Evolutionary conservation across 2,329 filamentous ascomycete genomes (phyloP).

Genomic region (Phialocephala subalpina): DNA sequence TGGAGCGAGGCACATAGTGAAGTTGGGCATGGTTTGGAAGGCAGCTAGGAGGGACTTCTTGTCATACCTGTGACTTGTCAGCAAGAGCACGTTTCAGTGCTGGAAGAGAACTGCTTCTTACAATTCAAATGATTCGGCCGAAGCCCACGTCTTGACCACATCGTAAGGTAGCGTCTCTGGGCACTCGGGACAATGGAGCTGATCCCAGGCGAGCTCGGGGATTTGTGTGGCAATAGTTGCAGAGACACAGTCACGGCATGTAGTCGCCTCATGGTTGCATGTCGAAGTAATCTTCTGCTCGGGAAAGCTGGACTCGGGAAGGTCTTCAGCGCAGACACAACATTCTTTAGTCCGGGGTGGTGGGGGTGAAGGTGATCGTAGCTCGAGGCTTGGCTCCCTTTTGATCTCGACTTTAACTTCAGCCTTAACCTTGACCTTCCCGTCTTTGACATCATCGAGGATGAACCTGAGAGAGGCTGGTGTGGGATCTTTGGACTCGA

Average conservation of each 20-base stretch:
- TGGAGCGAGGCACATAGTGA: conserved; percentile 59
- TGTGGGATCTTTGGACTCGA: neutral
- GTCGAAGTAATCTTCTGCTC: conserved; percentile 8
- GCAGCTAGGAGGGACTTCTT: conserved; percentile 51
- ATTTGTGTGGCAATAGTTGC: conserved; percentile 27
- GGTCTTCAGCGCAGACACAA: conserved; percentile 10
- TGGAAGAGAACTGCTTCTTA: conserved; percentile 37
- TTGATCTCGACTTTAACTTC: neutral
- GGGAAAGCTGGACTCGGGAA: neutral
- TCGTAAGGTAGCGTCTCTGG: conserved; percentile 50
- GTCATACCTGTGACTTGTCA: conserved; percentile 48
- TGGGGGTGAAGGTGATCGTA: neutral
- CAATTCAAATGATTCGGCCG: conserved; percentile 51
- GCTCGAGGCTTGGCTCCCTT: neutral
- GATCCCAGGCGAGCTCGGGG: conserved; percentile 47
- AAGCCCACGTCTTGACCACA: conserved; percentile 55
- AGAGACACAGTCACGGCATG: conserved; percentile 26
- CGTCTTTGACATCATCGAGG: neutral
- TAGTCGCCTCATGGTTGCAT: conserved; percentile 26
- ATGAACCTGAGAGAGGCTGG: neutral
- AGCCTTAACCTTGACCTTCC: neutral
- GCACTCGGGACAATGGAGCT: conserved; percentile 62
- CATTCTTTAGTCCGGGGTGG: neutral
- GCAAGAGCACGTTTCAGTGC: neutral
- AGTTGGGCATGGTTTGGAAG: conserved; percentile 53